These are phyloP conservation scores for Venturia carpophila DNA, from an alignment of 2,329 filamentous ascomycete genomes.

Conservation along the genomic window DNA sequence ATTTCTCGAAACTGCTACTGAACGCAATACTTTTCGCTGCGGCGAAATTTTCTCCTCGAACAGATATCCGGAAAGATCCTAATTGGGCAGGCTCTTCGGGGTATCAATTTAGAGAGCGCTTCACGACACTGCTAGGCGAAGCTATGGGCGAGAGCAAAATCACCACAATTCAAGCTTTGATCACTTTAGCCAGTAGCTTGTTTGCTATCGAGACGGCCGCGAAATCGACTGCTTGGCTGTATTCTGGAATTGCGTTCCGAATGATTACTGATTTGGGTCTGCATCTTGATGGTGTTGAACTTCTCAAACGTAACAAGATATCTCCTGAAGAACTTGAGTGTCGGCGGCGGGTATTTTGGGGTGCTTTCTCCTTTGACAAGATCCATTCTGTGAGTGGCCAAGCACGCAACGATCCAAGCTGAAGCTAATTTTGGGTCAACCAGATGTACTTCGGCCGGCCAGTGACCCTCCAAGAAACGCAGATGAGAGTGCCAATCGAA, in stretches of 20 bases:
- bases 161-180: slow-evolving; percentile 44
- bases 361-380: slow-evolving; percentile 29
- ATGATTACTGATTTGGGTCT: slow-evolving; percentile 38
- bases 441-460: slow-evolving; percentile 27
- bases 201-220: slow-evolving; percentile 18
- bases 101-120: slow-evolving; percentile 29
- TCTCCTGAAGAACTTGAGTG: slow-evolving; percentile 27
- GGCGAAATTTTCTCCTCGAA: slow-evolving; percentile 37
- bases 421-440: background rate
- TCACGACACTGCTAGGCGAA: slow-evolving; percentile 38
- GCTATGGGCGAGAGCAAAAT: slow-evolving; percentile 41
- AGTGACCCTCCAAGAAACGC: slow-evolving; percentile 22
- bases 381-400: slow-evolving; percentile 22
- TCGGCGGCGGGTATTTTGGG: slow-evolving; percentile 30
- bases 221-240: slow-evolving; percentile 34
- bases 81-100: slow-evolving; percentile 39
- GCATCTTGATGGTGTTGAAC: slow-evolving; percentile 28
- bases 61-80: slow-evolving; percentile 38
- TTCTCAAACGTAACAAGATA: slow-evolving; percentile 24
- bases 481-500: slow-evolving; percentile 23
- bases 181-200: slow-evolving; percentile 17
- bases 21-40: slow-evolving; percentile 44
- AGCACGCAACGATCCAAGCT: background rate
- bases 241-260: slow-evolving; percentile 34
- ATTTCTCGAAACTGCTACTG: slow-evolving; percentile 47